Base-by-base conservation (phyloP, 2,329 filamentous ascomycete species). In the Cercospora canescens region DNA sequence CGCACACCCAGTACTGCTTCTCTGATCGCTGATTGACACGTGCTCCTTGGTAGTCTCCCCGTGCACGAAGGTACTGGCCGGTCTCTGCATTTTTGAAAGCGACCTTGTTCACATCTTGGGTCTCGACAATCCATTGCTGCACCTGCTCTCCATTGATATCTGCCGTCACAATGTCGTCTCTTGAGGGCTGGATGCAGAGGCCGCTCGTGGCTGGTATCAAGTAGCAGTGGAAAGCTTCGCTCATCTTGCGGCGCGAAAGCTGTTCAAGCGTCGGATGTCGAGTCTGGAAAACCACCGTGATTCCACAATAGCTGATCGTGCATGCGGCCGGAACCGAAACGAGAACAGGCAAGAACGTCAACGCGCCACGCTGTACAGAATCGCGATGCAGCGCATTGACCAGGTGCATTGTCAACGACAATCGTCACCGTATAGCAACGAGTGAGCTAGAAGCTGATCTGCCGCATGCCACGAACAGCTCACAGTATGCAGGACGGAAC, bases 191-290 rank as follows among this genome's bases (percentile, higher is more conserved):
- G 6, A 63, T 63, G 55, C 64, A 66, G 14, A 66, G 55, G 26
- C 64, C 64, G 60, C 64, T 63, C n/a, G 64, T 59, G 18, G 64
- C 64, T n/a, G 64, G 64, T 12, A 66, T 32, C 3, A 66, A 45
- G 14, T 63, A 66, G 30, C 60, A 63, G 34, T 35, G 52, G 14
- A 35, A 55, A 21, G 62, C 58, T 28, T 39, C 18, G 41, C 59
- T 45, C 64, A 66, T 66, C 16, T 54, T 60, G 39, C 8, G 24
- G 24, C 41, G 12, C 21, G 48, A 14, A 6, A 58, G 37, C n/a
- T 50, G 30, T 32, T 35, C 2, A 18, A 62, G 18, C 37, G 45
- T 26, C 45, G 28, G 58, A 12, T 5, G 24, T 21, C 24, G 32
- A 39, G 21, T 5, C 21, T 62, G 60, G 8, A 48, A 55, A 18